Percentiles rank a stretch among this genome's conserved stretches.
Evolutionary conservation across 805 yeast genomes (phyloP).

Genomic region (Metschnikowia borealis): DNA sequence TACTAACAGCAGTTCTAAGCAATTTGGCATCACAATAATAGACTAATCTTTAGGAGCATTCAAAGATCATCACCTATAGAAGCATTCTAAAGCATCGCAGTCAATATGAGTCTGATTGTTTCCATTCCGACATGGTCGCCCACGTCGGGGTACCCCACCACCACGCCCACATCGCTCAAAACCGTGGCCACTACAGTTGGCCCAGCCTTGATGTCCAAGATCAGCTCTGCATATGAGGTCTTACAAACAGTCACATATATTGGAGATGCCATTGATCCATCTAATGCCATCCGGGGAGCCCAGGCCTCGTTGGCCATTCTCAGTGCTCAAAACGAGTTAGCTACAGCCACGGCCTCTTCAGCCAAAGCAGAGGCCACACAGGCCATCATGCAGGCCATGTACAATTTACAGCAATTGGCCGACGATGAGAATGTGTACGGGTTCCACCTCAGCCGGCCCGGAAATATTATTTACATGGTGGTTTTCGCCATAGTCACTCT

Average conservation of each 20-base stretch:
- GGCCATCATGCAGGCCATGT: constrained; percentile 18
- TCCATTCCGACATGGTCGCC: constrained; percentile 12
- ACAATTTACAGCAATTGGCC: constrained; percentile 1
- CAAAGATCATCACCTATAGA: not conserved
- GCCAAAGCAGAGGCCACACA: constrained; percentile 29
- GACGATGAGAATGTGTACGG: constrained; percentile 27
- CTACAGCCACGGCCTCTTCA: constrained; percentile 33
- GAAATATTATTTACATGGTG: constrained; percentile 30
- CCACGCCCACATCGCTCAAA: constrained; percentile 28
- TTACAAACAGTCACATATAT: constrained; percentile 20
- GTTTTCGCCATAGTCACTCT: constrained; percentile 24
- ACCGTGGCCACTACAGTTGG: constrained; percentile 24
- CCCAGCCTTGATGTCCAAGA: constrained; percentile 19
- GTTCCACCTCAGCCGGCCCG: constrained; percentile 23
- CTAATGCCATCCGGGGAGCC: constrained; percentile 30
- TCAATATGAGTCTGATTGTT: not conserved
- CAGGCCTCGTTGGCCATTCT: constrained; percentile 34
- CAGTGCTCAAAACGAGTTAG: constrained; percentile 31
- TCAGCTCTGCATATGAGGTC: constrained; percentile 10
- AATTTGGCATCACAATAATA: no score
- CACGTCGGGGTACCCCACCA: constrained; percentile 14
- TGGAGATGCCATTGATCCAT: constrained; percentile 19
- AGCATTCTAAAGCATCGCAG: not conserved
- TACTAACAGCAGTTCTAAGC: no score
- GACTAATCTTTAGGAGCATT: no score